A percentile compares a stretch with the other conserved stretches of the same genome.
phyloP scores from a whole-genome alignment of 192 early-diverging fungal species.

The Coemansia sp. region DNA sequence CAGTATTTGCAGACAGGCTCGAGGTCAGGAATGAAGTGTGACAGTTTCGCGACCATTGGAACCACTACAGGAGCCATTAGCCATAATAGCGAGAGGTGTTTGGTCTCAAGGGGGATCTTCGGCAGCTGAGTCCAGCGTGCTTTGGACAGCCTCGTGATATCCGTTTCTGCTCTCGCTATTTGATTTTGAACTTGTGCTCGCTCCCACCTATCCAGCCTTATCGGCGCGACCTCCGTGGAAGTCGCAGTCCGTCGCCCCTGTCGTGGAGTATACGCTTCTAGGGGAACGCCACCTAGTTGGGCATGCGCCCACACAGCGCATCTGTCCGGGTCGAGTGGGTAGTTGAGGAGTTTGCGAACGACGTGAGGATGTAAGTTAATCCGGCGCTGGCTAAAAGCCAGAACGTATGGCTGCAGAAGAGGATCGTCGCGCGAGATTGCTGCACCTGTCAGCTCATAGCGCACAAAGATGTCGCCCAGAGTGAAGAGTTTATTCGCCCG shows the following conservation, averaged over 20 bases:
- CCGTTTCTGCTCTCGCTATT: neutral
- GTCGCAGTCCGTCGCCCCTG: neutral
- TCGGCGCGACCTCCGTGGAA: neutral
- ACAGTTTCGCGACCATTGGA: too few relatives aligned
- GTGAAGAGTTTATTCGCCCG: neutral
- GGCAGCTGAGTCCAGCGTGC: neutral
- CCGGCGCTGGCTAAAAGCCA: too few relatives aligned
- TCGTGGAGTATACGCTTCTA: neutral
- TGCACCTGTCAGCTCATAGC: neutral
- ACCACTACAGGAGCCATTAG: neutral
- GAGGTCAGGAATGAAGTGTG: too few relatives aligned
- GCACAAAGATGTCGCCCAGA: neutral
- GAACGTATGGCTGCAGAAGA: neutral
- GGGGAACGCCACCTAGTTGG: neutral
- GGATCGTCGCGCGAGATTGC: neutral
- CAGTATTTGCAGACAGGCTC: too few relatives aligned
- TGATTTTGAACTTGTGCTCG: neutral
- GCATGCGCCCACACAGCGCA: too few relatives aligned
- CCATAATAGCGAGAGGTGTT: neutral
- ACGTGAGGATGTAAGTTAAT: too few relatives aligned
- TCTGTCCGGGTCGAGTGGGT: too few relatives aligned
- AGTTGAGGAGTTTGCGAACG: too few relatives aligned
- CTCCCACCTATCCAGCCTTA: neutral
- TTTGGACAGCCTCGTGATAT: neutral
- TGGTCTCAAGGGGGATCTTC: too few relatives aligned